These are phyloP conservation scores for Colletotrichum kahawae DNA, from an alignment of 2,329 filamentous ascomycete genomes.

Conservation along the genomic window DNA sequence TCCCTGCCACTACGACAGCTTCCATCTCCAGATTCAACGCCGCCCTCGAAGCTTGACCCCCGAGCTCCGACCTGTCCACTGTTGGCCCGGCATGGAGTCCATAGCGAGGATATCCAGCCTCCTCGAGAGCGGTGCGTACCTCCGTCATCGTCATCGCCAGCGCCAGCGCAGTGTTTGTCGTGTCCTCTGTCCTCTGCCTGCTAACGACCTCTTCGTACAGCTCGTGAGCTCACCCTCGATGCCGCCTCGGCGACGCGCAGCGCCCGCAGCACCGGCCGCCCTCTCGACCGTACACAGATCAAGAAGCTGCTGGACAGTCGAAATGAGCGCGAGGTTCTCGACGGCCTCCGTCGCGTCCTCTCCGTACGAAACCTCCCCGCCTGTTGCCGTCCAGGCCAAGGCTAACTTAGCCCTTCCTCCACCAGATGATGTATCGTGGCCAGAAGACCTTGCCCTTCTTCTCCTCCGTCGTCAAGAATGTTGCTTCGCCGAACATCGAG, in stretches of 20 bases:
- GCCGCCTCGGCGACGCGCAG: constrained; percentile 86
- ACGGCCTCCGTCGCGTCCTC: constrained; percentile 87
- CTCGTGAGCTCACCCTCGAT: constrained; percentile 96
- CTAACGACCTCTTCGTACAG: constrained; percentile 50
- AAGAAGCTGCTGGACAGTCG: constrained; percentile 95
- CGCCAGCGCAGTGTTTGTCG: background rate
- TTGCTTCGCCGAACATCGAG: constrained; percentile 90
- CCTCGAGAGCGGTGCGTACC: constrained; percentile 83
- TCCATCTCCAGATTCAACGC: background rate
- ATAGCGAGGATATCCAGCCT: constrained; percentile 92
- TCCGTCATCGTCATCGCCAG: background rate
- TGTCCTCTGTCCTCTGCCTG: constrained; percentile 7
- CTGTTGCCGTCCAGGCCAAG: constrained; percentile 5
- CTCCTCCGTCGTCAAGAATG: constrained; percentile 97
- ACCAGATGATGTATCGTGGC: constrained; percentile 93
- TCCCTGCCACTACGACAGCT: constrained; percentile 1
- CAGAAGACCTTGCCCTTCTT: constrained; percentile 92
- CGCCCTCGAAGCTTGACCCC: background rate
- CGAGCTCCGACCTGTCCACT: background rate
- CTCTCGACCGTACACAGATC: constrained; percentile 80
- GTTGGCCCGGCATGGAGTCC: constrained; percentile 76
- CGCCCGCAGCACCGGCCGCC: constrained; percentile 64
- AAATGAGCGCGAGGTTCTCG: constrained; percentile 89
- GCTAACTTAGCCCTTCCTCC: background rate
- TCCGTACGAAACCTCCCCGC: constrained; percentile 58